phyloP scores from a whole-genome alignment of 306 rosid genomes.

The Cucurbita ficifolia region DNA sequence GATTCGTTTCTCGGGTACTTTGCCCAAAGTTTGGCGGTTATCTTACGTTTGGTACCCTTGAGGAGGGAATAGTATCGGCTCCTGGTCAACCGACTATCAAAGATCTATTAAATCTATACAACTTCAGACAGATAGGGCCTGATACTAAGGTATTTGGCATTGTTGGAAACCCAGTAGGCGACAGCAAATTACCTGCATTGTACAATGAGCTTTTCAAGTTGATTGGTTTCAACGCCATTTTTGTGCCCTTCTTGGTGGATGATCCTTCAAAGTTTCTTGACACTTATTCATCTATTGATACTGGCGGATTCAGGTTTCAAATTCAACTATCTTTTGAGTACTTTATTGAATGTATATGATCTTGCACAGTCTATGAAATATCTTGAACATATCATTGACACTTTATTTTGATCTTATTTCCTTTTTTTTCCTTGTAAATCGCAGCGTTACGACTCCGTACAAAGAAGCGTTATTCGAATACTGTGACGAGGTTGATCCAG shows the following conservation, averaged over 20 bases:
- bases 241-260: slow-evolving; percentile 68
- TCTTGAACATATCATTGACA: background rate
- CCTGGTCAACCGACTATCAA: slow-evolving; percentile 86
- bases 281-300: slow-evolving; percentile 69
- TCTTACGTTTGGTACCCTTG: slow-evolving; percentile 76
- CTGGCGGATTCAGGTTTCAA: slow-evolving; percentile 77
- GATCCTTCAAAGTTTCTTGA: slow-evolving; percentile 54
- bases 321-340: background rate
- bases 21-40: slow-evolving; percentile 85
- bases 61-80: slow-evolving; percentile 74
- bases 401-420: slow-evolving; percentile 2
- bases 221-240: slow-evolving; percentile 58
- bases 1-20: slow-evolving; percentile 65
- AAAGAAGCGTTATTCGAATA: slow-evolving; percentile 63
- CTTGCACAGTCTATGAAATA: background rate
- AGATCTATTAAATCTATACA: slow-evolving; percentile 58
- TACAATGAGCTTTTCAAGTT: slow-evolving; percentile 68
- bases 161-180: slow-evolving; percentile 82
- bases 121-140: slow-evolving; percentile 53
- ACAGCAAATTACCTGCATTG: slow-evolving; percentile 75
- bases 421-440: slow-evolving; percentile 9
- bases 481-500: slow-evolving; percentile 89
- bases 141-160: slow-evolving; percentile 74
- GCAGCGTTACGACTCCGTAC: slow-evolving; percentile 76
- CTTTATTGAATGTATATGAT: background rate